phyloP scores from a whole-genome alignment of 129 eudicot genomes.

The Helianthus annuus region HanXRQr2.0-SUNRISE NC_035438.2:62840737-62841236 shows the following conservation, averaged over 20 bases:
- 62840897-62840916: neutral
- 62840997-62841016: neutral
- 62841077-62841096: neutral
- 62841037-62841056: neutral
- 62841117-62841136: conserved; percentile 16
- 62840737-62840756: too few relatives aligned
- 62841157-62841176: conserved; percentile 2
- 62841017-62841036: neutral
- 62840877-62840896: neutral
- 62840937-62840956: neutral
- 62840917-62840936: neutral
- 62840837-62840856: too few relatives aligned
- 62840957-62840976: neutral
- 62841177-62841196: neutral
- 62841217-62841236: conserved; percentile 16
- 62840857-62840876: too few relatives aligned
- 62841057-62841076: neutral
- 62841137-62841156: conserved; percentile 13
- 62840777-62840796: too few relatives aligned
- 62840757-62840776: too few relatives aligned
- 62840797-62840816: too few relatives aligned
- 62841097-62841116: neutral
- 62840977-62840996: neutral
- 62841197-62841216: conserved; percentile 1
- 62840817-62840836: too few relatives aligned